Evolutionary conservation across 495 filamentous ascomycete species (phyloP).

Genomic region (Xylaria cubensis): DNA sequence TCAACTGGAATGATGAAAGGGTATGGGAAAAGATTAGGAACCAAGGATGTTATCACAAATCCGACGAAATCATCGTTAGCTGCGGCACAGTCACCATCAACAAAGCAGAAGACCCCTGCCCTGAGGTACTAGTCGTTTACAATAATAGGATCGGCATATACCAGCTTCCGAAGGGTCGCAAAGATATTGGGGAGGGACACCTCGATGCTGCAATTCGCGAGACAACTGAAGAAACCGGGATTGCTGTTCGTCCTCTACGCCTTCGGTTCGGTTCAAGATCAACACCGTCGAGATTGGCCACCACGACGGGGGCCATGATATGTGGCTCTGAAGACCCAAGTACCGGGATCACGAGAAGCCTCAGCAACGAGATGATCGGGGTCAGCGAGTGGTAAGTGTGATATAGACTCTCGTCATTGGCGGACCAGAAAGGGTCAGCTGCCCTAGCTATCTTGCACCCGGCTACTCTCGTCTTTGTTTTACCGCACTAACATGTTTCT

Average conservation of each 20-base stretch:
- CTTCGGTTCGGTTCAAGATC: slow-evolving; percentile 47
- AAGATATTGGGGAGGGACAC: slow-evolving; percentile 52
- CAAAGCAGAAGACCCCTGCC: slow-evolving; percentile 33
- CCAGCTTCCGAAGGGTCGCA: slow-evolving; percentile 56
- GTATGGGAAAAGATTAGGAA: slow-evolving; percentile 41
- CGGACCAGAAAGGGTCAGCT: not conserved
- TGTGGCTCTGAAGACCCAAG: slow-evolving; percentile 36
- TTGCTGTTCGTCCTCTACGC: slow-evolving; percentile 43
- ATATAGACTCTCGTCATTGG: slow-evolving; percentile 1
- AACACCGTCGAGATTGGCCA: slow-evolving; percentile 35
- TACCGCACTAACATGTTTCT: slow-evolving; percentile 22
- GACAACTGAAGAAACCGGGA: slow-evolving; percentile 54
- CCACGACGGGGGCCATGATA: slow-evolving; percentile 18
- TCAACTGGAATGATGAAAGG: slow-evolving; percentile 38
- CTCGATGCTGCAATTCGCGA: slow-evolving; percentile 51
- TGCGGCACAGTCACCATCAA: slow-evolving; percentile 55
- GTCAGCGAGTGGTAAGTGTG: slow-evolving; percentile 40
- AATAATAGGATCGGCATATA: slow-evolving; percentile 52
- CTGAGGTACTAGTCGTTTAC: slow-evolving; percentile 48
- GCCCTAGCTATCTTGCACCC: slow-evolving; percentile 5
- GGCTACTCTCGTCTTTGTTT: slow-evolving; percentile 17
- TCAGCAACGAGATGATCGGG: slow-evolving; percentile 41
- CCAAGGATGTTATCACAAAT: slow-evolving; percentile 41
- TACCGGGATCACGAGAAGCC: slow-evolving; percentile 37
- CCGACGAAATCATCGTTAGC: slow-evolving; percentile 49